phyloP scores from a whole-genome alignment of 2,329 filamentous ascomycete genomes.

The Claviceps pazoutovae region DNA sequence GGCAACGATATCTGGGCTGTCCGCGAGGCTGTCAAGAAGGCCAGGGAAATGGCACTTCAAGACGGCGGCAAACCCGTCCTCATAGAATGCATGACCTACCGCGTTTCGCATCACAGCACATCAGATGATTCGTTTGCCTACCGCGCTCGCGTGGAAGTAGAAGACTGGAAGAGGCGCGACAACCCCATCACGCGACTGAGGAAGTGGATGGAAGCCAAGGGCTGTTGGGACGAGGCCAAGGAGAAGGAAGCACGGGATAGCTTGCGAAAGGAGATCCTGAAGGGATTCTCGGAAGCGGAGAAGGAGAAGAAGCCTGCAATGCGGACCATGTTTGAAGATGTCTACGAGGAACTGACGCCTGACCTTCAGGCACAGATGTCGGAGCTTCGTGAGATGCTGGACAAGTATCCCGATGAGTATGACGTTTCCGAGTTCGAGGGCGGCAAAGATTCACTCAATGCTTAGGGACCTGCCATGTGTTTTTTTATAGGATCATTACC shows the following conservation, averaged over 20 bases:
- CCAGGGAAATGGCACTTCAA: slow-evolving; percentile 62
- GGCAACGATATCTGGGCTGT: slow-evolving; percentile 93
- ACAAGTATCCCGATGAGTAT: slow-evolving; percentile 86
- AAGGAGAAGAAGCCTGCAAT: slow-evolving; percentile 66
- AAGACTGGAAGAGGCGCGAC: slow-evolving; percentile 85
- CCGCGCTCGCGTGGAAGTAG: slow-evolving; percentile 81
- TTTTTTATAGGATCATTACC: background rate
- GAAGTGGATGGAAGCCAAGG: slow-evolving; percentile 79
- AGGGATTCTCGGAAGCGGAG: slow-evolving; percentile 74
- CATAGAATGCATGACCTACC: slow-evolving; percentile 94
- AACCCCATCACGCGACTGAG: slow-evolving; percentile 75
- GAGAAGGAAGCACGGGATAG: slow-evolving; percentile 59
- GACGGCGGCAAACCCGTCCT: slow-evolving; percentile 73
- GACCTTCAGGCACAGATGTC: slow-evolving; percentile 59
- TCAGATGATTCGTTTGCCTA: slow-evolving; percentile 96
- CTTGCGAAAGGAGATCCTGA: slow-evolving; percentile 61
- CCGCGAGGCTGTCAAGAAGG: slow-evolving; percentile 62
- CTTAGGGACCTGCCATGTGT: slow-evolving; percentile 4
- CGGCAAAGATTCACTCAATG: slow-evolving; percentile 49
- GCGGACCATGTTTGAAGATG: slow-evolving; percentile 64
- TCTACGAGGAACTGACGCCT: slow-evolving; percentile 78
- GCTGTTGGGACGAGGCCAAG: slow-evolving; percentile 70
- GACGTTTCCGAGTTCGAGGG: slow-evolving; percentile 65
- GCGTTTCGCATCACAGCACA: slow-evolving; percentile 94
- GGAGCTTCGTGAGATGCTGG: slow-evolving; percentile 61